Evolutionary conservation across 2,329 filamentous ascomycete species (phyloP).

Genomic region (Davidsoniella virescens): DNA sequence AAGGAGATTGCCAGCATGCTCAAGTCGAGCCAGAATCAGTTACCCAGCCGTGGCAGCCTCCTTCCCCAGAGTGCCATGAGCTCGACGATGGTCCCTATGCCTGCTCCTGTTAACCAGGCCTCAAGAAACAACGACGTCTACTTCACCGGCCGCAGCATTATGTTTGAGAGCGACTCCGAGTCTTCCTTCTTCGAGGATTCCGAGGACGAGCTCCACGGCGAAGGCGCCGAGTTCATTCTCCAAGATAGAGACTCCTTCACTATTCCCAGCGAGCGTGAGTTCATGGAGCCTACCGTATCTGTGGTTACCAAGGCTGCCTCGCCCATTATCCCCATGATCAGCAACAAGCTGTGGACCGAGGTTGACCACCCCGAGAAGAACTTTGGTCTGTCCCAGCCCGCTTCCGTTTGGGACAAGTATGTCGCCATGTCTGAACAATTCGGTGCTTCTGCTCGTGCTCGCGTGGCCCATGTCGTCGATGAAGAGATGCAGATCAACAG

Average conservation of each 20-base stretch:
- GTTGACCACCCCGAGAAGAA: background rate
- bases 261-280: background rate
- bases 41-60: constrained; percentile 30
- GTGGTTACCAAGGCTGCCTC: background rate
- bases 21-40: constrained; percentile 32
- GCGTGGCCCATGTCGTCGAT: background rate
- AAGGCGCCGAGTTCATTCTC: constrained; percentile 6
- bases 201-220: constrained; percentile 13
- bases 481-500: constrained; percentile 6
- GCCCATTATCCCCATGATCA: background rate
- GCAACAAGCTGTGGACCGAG: constrained; percentile 5
- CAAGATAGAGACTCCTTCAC: constrained; percentile 9
- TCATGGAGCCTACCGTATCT: background rate
- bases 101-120: too few relatives aligned
- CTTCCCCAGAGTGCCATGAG: constrained; percentile 22
- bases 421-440: constrained; percentile 1
- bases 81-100: background rate
- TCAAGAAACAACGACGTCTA: background rate
- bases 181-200: constrained; percentile 1
- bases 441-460: background rate
- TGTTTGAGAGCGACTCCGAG: constrained; percentile 20
- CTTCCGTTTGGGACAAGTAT: constrained; percentile 9
- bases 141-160: constrained; percentile 5
- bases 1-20: constrained; percentile 49
- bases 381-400: constrained; percentile 8